Conservation (phyloP, 2,329 filamentous ascomycete species). For the Diaporthe eres region DNA sequence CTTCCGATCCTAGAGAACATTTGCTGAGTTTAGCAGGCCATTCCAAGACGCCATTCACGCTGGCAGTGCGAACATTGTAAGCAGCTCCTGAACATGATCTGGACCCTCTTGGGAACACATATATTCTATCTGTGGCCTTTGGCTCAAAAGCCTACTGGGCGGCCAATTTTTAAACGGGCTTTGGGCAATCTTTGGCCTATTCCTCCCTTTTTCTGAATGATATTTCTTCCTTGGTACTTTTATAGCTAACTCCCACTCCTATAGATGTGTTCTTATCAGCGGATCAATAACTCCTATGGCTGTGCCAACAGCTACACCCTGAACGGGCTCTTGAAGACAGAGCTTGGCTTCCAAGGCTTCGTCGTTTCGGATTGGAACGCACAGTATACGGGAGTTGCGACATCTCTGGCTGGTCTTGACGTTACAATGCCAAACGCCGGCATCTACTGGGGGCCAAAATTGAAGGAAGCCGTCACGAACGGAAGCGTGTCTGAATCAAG, state of each 20-base stretch:
- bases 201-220: too few species aligned
- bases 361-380: constrained; percentile 78
- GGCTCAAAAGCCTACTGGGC: too few species aligned
- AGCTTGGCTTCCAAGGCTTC: constrained; percentile 75
- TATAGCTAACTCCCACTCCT: too few species aligned
- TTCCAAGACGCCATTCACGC: constrained; percentile 40
- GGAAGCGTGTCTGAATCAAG: constrained; percentile 69
- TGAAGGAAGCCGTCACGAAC: constrained; percentile 71
- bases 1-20: too few species aligned
- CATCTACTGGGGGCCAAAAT: constrained; percentile 64
- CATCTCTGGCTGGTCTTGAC: constrained; percentile 76
- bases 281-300: constrained; percentile 61
- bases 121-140: too few species aligned
- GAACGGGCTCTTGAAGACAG: constrained; percentile 76
- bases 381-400: constrained; percentile 74
- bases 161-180: too few species aligned
- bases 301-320: constrained; percentile 78
- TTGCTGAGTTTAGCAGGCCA: constrained; percentile 33
- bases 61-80: constrained; percentile 33
- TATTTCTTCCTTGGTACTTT: too few species aligned
- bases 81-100: too few species aligned
- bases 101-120: too few species aligned
- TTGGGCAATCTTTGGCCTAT: too few species aligned
- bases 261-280: constrained; percentile 41
- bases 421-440: constrained; percentile 74